A percentile compares a stretch with the other conserved stretches of the same genome.
These are phyloP conservation scores for Fusarium sp. DNA, from an alignment of 2,329 filamentous ascomycete genomes.

Conservation along the genomic window DNA sequence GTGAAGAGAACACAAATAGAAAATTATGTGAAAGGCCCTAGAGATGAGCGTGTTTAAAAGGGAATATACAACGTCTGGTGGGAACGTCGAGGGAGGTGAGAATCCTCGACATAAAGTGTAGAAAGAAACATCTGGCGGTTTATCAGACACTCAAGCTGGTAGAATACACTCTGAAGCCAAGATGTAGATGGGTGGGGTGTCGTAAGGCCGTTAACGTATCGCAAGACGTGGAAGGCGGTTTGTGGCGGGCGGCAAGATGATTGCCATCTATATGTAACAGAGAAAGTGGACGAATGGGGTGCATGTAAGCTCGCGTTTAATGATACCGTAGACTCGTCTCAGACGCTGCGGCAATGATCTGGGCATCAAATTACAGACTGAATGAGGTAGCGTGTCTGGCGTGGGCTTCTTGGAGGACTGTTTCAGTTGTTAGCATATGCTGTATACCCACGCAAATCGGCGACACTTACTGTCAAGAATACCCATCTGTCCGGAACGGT, in stretches of 20 bases:
- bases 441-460: background rate
- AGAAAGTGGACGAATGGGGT: conserved; percentile 8
- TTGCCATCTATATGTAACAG: conserved; percentile 31
- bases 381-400: conserved; percentile 49
- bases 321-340: conserved; percentile 4
- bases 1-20: conserved; percentile 36
- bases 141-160: conserved; percentile 17
- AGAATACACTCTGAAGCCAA: conserved; percentile 29
- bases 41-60: conserved; percentile 9
- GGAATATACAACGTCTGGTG: conserved; percentile 12
- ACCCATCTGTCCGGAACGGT: conserved; percentile 67
- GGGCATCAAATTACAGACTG: conserved; percentile 44
- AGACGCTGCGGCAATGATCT: background rate
- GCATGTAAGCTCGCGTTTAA: conserved; percentile 4
- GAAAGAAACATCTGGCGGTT: conserved; percentile 11
- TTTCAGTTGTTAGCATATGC: conserved; percentile 11
- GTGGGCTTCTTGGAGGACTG: conserved; percentile 54
- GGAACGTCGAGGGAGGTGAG: background rate
- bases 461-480: conserved; percentile 64
- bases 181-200: conserved; percentile 19
- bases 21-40: conserved; percentile 17
- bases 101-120: background rate
- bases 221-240: conserved; percentile 24
- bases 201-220: conserved; percentile 36
- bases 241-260: conserved; percentile 3